These are phyloP conservation scores for Ceratobasidium sp. DNA, from an alignment of 1,284 basidiomycete genomes.

Conservation along the genomic window DNA sequence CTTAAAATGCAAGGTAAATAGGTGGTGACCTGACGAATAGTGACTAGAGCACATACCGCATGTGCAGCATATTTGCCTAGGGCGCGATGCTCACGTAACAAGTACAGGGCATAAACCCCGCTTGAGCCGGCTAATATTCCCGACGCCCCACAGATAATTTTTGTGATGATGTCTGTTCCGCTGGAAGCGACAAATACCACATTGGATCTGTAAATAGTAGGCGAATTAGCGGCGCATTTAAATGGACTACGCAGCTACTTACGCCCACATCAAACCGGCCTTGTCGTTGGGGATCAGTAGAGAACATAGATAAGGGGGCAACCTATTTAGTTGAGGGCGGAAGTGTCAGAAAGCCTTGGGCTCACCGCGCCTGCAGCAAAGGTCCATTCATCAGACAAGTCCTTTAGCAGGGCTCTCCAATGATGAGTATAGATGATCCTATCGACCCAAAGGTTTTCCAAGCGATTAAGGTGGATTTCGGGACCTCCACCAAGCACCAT, in stretches of 20 bases:
- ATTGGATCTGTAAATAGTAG: slow-evolving; percentile 19
- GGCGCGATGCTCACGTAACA: slow-evolving; percentile 30
- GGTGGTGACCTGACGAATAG: not conserved
- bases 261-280: slow-evolving; percentile 43
- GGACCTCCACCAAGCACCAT: slow-evolving; percentile 32
- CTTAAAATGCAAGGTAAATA: not conserved
- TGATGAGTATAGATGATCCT: slow-evolving; percentile 41
- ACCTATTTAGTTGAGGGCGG: not conserved
- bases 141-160: slow-evolving; percentile 26
- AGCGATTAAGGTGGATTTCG: slow-evolving; percentile 33
- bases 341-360: too few relatives aligned
- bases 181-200: slow-evolving; percentile 24
- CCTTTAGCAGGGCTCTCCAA: slow-evolving; percentile 31
- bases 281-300: not conserved
- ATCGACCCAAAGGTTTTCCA: slow-evolving; percentile 40
- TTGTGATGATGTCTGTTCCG: slow-evolving; percentile 5
- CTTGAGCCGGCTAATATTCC: slow-evolving; percentile 16
- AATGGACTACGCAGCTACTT: not conserved
- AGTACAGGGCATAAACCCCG: slow-evolving; percentile 20
- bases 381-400: slow-evolving; percentile 34
- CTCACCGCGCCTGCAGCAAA: slow-evolving; percentile 29
- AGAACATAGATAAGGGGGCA: not conserved
- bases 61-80: slow-evolving; percentile 39
- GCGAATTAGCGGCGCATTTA: not conserved
- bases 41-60: slow-evolving; percentile 10